Evolutionary conservation across 306 rosid species (phyloP), one percentile per base, ranked within the genome.

Genomic region (Biancaea sappan): DNA sequence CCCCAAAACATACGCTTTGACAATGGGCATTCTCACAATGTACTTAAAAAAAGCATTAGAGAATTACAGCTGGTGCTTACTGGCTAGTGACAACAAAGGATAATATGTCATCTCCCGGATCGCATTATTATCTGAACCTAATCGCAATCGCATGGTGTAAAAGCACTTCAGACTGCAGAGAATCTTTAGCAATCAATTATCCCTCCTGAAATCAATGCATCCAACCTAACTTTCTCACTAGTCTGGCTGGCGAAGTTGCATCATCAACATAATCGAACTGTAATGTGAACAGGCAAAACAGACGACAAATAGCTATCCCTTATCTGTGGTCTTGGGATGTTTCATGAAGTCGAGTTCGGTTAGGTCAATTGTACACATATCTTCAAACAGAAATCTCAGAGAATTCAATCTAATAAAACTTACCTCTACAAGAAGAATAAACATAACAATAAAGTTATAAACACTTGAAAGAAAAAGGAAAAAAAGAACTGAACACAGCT

Each of bases 381-480:
- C 19, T 22, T 5, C 38, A 67, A 69, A 47, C 85, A 74, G 64
- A 74, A 79, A 24, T 61, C 53, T 16, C 38, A 43, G 19, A 57
- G 70, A 76, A 72, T 72, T 79, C 47, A 76, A 41, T 43, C 71
- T 65, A 38, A 66, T 66, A 48, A 71, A 79, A 75, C 70, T 58
- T 57, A 51, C 59, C 51, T 79, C 81, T 76, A 76, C 59, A 52
- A 12, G 48, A 62, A 57, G 75, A 80, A 76, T 76, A 71, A 79
- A 51, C 80, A 72, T 46, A 41, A n/a, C n/a, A n/a, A n/a, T n/a
- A n/a, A n/a, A 67, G 72, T 59, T 80, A 76, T 77, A 59, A 76
- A 16, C 70, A 77, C 41, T 5, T 5, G 0, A 29, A 26, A 67
- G 37, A 29, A 67, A 26, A 75, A 28, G 31, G 41, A 41, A 24